Base-by-base conservation (phyloP, 495 filamentous ascomycete genomes). In the Lepraria neglecta region DNA sequence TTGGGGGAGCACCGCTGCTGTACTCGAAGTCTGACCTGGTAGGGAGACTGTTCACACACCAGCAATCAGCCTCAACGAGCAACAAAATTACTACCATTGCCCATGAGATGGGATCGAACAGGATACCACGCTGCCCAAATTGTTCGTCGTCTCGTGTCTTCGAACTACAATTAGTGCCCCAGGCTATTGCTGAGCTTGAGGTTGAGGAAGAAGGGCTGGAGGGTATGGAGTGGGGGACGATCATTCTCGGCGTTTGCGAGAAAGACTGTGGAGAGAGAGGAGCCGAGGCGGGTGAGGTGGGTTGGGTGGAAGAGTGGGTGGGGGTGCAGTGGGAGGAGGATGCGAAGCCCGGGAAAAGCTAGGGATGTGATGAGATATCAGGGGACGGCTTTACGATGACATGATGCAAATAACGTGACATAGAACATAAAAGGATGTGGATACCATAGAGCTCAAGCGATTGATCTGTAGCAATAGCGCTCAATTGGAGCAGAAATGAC, bases 161-260 rank as follows among this genome's bases (percentile, higher is more conserved):
- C 72, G 91, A 96, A 76, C 76, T 94, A 43, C 94, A 98, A 78
- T 73, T 97, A 68, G 89, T 86, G 67, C 89, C 92, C 58, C 90
- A 95, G 71, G 88, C 91, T 4, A 98, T 98, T 72, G 83, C 80
- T 40, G 86, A 94, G 75, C 76, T 98, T 45, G 94, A 98, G 75
- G 86, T 80, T 7, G 90, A 90, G 19, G 85, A 90, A 60, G 76
- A 82, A 64, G 82, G 83, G 14, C 69, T 96, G 57, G 90, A 92
- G 44, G 94, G 95, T 0, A 97, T 99, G 94, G 94, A 99, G 67
- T 99, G 94, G 94, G 95, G 95, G 0, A 96, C 89, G 15, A 79
- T 99, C n/a, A 82, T 97, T 48, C 71, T 97, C n/a, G 90, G 84
- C 0, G 91, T 95, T 24, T 99, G 94, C 73, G 75, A 72, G 47